Evolutionary conservation across 2,329 filamentous ascomycete genomes (phyloP).

Genomic region (Ilyonectria sp.): DNA sequence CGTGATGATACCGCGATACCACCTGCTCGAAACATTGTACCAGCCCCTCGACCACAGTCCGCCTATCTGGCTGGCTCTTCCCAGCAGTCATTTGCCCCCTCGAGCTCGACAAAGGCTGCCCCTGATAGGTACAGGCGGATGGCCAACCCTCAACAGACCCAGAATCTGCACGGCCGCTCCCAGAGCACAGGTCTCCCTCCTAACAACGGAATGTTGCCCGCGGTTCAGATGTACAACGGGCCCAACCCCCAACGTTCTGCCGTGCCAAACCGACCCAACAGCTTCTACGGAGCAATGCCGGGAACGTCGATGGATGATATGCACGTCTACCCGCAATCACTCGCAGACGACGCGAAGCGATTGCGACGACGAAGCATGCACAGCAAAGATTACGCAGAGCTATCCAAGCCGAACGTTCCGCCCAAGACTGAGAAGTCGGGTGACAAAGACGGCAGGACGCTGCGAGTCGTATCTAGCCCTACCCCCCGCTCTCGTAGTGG

Average conservation of each 20-base stretch:
- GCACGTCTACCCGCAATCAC: conserved; percentile 69
- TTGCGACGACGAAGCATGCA: conserved; percentile 89
- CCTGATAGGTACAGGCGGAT: conserved; percentile 83
- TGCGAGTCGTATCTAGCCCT: conserved; percentile 52
- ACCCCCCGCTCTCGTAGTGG: conserved; percentile 62
- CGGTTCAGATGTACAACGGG: conserved; percentile 50
- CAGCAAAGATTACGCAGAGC: conserved; percentile 63
- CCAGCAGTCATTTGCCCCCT: conserved; percentile 64
- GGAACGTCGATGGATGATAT: conserved; percentile 78
- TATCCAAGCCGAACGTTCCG: conserved; percentile 35
- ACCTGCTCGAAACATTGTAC: conserved; percentile 58
- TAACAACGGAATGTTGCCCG: conserved; percentile 45
- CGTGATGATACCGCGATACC: conserved; percentile 68
- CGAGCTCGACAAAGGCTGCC: conserved; percentile 64
- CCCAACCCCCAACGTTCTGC: conserved; percentile 51
- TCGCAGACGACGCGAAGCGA: conserved; percentile 79
- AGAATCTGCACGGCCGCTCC: conserved; percentile 55
- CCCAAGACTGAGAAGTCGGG: conserved; percentile 42
- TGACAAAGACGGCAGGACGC: conserved; percentile 60
- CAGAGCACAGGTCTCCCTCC: conserved; percentile 54
- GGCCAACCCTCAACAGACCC: conserved; percentile 55
- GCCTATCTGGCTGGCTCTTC: conserved; percentile 57
- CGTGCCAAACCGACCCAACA: conserved; percentile 64
- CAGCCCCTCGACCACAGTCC: conserved; percentile 60
- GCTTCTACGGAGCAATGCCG: conserved; percentile 63